phyloP scores from a whole-genome alignment of 306 rosid species.

The Quercus robur region DNA sequence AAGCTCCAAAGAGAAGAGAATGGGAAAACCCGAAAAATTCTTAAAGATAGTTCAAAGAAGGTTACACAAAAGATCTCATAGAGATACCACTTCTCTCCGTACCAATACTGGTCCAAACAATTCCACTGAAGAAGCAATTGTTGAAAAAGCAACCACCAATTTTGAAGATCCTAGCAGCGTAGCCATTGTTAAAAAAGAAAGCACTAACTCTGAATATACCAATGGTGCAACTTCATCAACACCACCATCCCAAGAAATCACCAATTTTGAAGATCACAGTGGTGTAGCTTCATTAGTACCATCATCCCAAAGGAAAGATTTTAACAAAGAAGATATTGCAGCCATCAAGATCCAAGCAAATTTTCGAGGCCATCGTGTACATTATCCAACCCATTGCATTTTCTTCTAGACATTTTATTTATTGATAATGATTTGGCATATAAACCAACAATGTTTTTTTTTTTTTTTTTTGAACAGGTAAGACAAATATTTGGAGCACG shows the following conservation, averaged over 20 bases:
- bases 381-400: neutral
- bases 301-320: too few species aligned
- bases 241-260: neutral
- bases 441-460: neutral
- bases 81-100: conserved; percentile 29
- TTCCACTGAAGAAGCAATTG: conserved; percentile 20
- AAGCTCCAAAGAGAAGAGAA: neutral
- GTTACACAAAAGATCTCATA: conserved; percentile 32
- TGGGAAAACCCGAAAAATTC: conserved; percentile 52
- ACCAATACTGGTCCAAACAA: conserved; percentile 17
- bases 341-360: too few species aligned
- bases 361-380: too few species aligned
- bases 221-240: too few species aligned
- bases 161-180: neutral
- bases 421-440: too few species aligned
- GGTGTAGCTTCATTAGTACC: too few species aligned
- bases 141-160: conserved; percentile 11
- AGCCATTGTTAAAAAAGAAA: neutral
- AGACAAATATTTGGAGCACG: neutral
- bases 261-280: neutral
- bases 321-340: conserved; percentile 30
- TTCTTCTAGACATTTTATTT: too few species aligned
- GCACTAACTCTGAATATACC: too few species aligned
- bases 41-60: conserved; percentile 35
- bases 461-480: neutral